Conservation (phyloP, 306 rosid species). For the Medicago lupulina region DNA sequence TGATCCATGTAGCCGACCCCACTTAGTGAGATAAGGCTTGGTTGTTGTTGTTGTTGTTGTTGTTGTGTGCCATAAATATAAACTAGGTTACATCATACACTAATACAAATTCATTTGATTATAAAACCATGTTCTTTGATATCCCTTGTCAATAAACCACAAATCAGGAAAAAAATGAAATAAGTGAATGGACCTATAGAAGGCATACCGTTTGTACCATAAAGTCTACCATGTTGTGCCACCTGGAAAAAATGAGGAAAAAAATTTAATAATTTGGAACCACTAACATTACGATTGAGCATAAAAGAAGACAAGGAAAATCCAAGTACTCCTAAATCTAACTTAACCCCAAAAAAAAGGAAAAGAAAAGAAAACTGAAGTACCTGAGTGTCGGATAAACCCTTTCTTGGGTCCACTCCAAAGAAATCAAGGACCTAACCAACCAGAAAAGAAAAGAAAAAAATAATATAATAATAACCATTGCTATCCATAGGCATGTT, state of each 20-base stretch:
- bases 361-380: slow-evolving; percentile 7
- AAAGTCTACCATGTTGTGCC: slow-evolving; percentile 67
- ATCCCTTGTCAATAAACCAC: slow-evolving; percentile 21
- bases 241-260: slow-evolving; percentile 56
- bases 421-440: slow-evolving; percentile 86
- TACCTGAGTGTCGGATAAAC: slow-evolving; percentile 83
- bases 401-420: slow-evolving; percentile 80
- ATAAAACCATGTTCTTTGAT: slow-evolving; percentile 37
- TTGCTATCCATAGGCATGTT: slow-evolving; percentile 11
- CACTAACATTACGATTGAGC: slow-evolving; percentile 8
- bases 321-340: slow-evolving; percentile 7
- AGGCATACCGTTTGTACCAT: slow-evolving; percentile 81
- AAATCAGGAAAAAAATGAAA: background rate
- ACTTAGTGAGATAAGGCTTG: too few relatives aligned
- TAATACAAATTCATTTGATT: slow-evolving; percentile 31
- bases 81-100: background rate
- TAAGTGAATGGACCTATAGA: slow-evolving; percentile 6
- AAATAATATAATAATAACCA: background rate
- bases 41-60: too few relatives aligned
- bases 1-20: too few relatives aligned
- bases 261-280: slow-evolving; percentile 16
- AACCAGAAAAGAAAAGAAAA: slow-evolving; percentile 18
- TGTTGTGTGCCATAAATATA: slow-evolving; percentile 6
- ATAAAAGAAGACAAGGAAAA: slow-evolving; percentile 10
- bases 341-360: background rate